These are phyloP conservation scores for Phytophthora litchii DNA, from an alignment of 352 stramenopile species.

Conservation along the genomic window DNA sequence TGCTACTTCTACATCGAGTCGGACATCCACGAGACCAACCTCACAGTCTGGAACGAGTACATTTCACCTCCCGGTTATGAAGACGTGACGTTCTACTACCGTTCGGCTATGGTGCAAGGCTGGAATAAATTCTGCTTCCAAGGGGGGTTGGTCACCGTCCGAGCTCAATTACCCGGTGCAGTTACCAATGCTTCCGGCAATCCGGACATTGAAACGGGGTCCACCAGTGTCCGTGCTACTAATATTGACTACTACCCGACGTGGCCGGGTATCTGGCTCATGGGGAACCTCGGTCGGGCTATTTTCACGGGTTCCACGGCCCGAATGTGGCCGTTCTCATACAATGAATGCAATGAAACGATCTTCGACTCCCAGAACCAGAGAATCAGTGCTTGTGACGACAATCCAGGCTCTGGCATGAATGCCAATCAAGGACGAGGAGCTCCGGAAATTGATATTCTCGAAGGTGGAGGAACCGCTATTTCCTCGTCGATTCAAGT, in stretches of 20 bases:
- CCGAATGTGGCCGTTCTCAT: constrained; percentile 96
- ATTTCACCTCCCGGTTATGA: constrained; percentile 53
- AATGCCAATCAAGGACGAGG: constrained; percentile 90
- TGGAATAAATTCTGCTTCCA: constrained; percentile 98
- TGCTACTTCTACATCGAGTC: constrained; percentile 77
- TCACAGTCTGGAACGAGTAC: constrained; percentile 72
- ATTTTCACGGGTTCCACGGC: constrained; percentile 95
- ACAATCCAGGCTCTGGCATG: constrained; percentile 89
- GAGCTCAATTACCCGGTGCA: constrained; percentile 73
- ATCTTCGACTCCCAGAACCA: constrained; percentile 66
- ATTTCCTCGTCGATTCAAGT: constrained; percentile 93
- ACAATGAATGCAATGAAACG: constrained; percentile 88
- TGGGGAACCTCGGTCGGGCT: constrained; percentile 95
- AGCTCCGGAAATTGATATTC: constrained; percentile 96
- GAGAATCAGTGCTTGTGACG: constrained; percentile 91
- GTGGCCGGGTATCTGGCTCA: constrained; percentile 96
- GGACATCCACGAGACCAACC: constrained; percentile 43
- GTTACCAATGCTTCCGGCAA: constrained; percentile 48
- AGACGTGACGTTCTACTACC: constrained; percentile 49
- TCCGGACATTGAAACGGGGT: constrained; percentile 47
- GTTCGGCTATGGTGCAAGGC: constrained; percentile 87
- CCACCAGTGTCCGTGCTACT: constrained; percentile 19
- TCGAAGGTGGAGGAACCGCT: constrained; percentile 85
- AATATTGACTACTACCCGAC: constrained; percentile 58
- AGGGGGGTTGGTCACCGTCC: constrained; percentile 91